These are phyloP conservation scores for Auxenochlorella pyrenoidosa DNA, from an alignment of 139 green algal species.

Conservation along the genomic window DNA sequence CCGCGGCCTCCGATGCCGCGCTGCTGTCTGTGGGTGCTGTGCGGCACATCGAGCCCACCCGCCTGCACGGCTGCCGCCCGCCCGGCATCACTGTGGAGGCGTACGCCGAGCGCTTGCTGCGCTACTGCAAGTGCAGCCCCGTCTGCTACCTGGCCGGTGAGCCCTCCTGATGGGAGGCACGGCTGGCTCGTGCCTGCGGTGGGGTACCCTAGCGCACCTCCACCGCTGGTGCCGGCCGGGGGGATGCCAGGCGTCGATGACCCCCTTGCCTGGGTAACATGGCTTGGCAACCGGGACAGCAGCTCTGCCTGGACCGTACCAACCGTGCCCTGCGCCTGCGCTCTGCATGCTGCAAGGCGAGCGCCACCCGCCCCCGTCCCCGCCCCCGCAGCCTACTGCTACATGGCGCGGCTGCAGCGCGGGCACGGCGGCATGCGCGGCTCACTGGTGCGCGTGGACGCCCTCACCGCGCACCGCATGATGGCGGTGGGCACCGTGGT, in stretches of 20 bases:
- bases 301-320: no score
- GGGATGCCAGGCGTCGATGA: no score
- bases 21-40: background rate
- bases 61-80: conserved; percentile 30
- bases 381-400: conserved; percentile 59
- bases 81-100: conserved; percentile 66
- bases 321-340: no score
- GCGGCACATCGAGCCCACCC: background rate
- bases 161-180: no score
- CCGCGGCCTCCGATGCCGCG: background rate
- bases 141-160: conserved; percentile 57
- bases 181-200: no score
- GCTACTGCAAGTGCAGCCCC: conserved; percentile 84
- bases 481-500: conserved; percentile 72
- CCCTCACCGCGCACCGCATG: conserved; percentile 78
- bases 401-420: conserved; percentile 70
- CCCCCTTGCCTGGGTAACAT: no score
- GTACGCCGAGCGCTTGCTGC: conserved; percentile 76
- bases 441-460: conserved; percentile 53
- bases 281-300: no score
- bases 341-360: no score
- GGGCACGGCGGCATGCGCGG: conserved; percentile 12
- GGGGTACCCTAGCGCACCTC: no score
- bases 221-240: no score
- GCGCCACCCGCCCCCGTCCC: no score